phyloP scores from a whole-genome alignment of 169 alveolate species.

The Besnoitia besnoiti region DNA sequence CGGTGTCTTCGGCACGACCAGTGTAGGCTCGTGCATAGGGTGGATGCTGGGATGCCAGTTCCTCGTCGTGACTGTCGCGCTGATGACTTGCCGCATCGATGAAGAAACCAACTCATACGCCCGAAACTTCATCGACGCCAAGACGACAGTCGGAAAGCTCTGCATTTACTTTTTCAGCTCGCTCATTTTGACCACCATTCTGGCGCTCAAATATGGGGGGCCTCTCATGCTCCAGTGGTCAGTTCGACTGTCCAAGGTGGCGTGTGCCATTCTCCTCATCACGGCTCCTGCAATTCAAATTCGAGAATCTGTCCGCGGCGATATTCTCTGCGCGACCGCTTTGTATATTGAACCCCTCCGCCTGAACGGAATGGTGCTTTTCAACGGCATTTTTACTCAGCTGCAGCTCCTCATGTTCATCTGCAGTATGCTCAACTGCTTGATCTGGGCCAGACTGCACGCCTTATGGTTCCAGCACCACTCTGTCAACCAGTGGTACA shows the following conservation, averaged over 20 bases:
- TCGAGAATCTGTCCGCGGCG: neutral
- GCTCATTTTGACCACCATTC: neutral
- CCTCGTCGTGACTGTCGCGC: constrained; percentile 13
- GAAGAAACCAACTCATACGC: neutral
- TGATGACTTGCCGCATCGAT: constrained; percentile 28
- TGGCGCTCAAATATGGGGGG: constrained; percentile 41
- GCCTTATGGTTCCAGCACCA: constrained; percentile 14
- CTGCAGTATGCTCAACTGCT: constrained; percentile 18
- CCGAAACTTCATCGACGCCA: neutral
- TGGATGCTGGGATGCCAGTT: constrained; percentile 36
- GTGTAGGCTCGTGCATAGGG: neutral
- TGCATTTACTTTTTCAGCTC: constrained; percentile 35
- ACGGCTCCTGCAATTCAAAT: neutral
- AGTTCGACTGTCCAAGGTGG: neutral
- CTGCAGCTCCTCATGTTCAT: constrained; percentile 42
- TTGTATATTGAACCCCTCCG: neutral
- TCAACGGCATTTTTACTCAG: constrained; percentile 45
- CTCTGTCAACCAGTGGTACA: constrained; percentile 24
- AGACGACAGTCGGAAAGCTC: neutral
- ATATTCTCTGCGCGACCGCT: neutral
- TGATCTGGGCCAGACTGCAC: constrained; percentile 27
- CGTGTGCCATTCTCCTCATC: neutral
- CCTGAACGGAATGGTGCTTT: neutral
- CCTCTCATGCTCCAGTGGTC: constrained; percentile 43
- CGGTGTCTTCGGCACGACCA: constrained; percentile 47